Percentiles rank a stretch among this genome's conserved stretches.
phyloP scores from a whole-genome alignment of 495 filamentous ascomycete genomes.

The Penicillium argentinense region DNA sequence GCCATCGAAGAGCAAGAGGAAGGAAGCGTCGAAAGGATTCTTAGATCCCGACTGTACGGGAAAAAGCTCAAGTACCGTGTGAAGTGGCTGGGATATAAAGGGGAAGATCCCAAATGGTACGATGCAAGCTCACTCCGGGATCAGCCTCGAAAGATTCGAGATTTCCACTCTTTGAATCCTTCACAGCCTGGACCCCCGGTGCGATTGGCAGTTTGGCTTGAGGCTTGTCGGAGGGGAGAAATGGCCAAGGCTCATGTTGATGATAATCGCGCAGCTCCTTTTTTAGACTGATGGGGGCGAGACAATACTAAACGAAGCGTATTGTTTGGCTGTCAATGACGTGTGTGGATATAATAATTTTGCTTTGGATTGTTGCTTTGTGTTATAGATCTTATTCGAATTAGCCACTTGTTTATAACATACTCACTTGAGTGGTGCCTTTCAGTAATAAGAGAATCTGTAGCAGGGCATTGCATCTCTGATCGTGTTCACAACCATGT shows the following conservation, averaged over 20 bases:
- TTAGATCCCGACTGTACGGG: neutral
- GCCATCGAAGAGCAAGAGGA: neutral
- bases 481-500: too few species aligned
- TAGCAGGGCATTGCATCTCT: too few species aligned
- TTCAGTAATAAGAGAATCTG: too few species aligned
- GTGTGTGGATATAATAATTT: too few species aligned
- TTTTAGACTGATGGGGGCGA: too few species aligned
- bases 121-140: neutral
- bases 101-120: neutral
- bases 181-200: neutral
- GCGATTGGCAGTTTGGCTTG: neutral
- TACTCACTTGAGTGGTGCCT: too few species aligned
- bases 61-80: neutral
- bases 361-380: too few species aligned
- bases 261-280: too few species aligned
- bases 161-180: neutral
- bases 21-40: neutral
- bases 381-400: too few species aligned
- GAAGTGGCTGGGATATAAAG: neutral
- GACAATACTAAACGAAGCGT: too few species aligned
- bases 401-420: too few species aligned
- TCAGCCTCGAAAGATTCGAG: neutral
- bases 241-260: neutral
- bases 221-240: neutral
- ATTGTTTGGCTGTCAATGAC: too few species aligned